phyloP scores from a whole-genome alignment of 306 rosid species.

The apple (Malus domestica) region ASM211411v1 NC_041803.1:22886501-22887000 shows the following conservation, averaged over 20 bases:
- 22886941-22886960: constrained; percentile 72
- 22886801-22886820: not conserved
- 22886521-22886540: too few species aligned
- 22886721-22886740: too few species aligned
- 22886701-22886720: too few species aligned
- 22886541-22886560: too few species aligned
- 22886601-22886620: too few species aligned
- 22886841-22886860: not conserved
- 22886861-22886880: not conserved
- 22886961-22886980: constrained; percentile 62
- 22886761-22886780: not conserved
- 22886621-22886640: too few species aligned
- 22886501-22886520: not conserved
- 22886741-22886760: not conserved
- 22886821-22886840: not conserved
- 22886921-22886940: constrained; percentile 55
- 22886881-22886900: not conserved
- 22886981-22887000: constrained; percentile 49
- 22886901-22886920: constrained; percentile 47
- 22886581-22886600: too few species aligned
- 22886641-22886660: too few species aligned
- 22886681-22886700: too few species aligned
- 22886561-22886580: too few species aligned
- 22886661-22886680: too few species aligned
- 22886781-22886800: not conserved